Percentiles rank a stretch among this genome's conserved stretches.
Conservation (phyloP, 2,329 filamentous ascomycete species). For the Pseudogymnoascus sp. region DNA sequence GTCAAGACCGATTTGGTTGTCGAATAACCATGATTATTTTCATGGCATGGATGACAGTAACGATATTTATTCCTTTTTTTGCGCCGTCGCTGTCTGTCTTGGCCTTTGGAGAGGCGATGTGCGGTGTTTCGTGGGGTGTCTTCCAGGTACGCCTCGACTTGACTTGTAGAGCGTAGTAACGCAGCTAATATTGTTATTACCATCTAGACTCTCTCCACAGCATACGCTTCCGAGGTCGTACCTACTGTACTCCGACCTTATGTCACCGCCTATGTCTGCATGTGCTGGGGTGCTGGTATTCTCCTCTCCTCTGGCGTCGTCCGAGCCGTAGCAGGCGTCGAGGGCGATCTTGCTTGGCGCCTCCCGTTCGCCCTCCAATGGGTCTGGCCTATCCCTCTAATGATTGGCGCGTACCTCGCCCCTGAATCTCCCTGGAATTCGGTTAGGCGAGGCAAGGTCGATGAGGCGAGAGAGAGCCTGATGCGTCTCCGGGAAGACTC, state of each 20-base stretch:
- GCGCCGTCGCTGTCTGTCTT: conserved; percentile 10
- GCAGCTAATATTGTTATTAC: not conserved
- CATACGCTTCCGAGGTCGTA: conserved; percentile 23
- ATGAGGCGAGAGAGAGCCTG: conserved; percentile 21
- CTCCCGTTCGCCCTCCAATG: conserved; percentile 18
- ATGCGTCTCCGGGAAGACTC: conserved; percentile 20
- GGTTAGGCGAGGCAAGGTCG: conserved; percentile 24
- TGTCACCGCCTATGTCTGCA: conserved; percentile 22
- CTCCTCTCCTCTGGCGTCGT: conserved; percentile 23
- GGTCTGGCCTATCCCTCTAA: conserved; percentile 16
- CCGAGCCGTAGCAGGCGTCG: conserved; percentile 16
- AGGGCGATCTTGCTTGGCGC: conserved; percentile 18
- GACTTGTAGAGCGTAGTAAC: not conserved
- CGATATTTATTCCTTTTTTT: conserved; percentile 12
- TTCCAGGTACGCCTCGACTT: conserved; percentile 14
- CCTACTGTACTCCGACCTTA: conserved; percentile 22
- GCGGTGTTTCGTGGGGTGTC: conserved; percentile 16
- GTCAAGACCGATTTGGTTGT: conserved; percentile 26
- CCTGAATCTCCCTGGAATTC: conserved; percentile 29
- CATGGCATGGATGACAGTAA: conserved; percentile 13
- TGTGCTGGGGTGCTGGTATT: conserved; percentile 24
- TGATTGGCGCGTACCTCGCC: conserved; percentile 24
- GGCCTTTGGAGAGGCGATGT: conserved; percentile 13
- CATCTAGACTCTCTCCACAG: conserved; percentile 12
- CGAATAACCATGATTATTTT: conserved; percentile 23